These are phyloP conservation scores for Cinchona pubescens DNA, from an alignment of 257 asterid genomes.

Conservation along the genomic window DNA sequence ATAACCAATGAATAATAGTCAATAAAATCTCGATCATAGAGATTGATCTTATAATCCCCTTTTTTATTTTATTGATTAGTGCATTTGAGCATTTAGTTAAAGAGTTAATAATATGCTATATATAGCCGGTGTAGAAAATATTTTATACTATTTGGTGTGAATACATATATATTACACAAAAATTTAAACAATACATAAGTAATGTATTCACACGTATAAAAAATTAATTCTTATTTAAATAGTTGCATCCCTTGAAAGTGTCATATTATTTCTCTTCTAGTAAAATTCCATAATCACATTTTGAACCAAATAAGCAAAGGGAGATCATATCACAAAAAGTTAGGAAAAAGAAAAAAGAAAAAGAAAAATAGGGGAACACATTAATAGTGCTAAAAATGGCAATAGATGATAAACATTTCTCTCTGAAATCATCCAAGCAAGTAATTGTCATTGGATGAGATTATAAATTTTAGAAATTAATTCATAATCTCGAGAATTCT, in stretches of 20 bases:
- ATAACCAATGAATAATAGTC: background rate
- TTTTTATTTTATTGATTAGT: background rate
- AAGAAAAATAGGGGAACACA: background rate
- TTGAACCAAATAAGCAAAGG: background rate
- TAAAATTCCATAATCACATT: background rate
- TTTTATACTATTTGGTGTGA: no score
- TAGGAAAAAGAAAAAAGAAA: no score
- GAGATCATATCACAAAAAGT: background rate
- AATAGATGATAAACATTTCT: background rate
- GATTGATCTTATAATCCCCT: background rate
- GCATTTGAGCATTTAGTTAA: background rate
- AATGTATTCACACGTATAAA: no score
- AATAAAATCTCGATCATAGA: slow-evolving; percentile 2
- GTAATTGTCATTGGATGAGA: background rate
- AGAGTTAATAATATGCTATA: no score
- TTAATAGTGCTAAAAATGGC: background rate
- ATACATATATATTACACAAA: no score
- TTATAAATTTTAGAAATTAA: background rate
- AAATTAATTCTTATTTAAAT: no score
- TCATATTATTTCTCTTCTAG: background rate
- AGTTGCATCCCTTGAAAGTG: background rate
- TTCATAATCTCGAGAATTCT: background rate
- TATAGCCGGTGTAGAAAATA: no score
- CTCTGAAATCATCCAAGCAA: background rate
- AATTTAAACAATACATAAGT: no score